Percentiles rank a stretch among this genome's conserved stretches.
Evolutionary conservation across 257 asterid genomes (phyloP).

Genomic region (Asclepias syriaca): DNA sequence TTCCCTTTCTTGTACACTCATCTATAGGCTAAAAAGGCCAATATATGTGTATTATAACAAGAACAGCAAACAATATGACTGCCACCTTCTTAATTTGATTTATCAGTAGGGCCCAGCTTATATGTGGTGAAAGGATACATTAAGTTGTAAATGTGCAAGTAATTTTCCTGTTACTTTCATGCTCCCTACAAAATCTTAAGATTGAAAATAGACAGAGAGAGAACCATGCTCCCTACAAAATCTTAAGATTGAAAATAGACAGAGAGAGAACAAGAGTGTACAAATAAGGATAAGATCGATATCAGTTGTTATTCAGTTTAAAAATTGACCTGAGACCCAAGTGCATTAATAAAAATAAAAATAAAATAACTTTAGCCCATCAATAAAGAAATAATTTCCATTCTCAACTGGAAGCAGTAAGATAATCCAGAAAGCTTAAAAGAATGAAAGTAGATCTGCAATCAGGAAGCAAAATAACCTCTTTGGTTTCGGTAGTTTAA

Average conservation of each 20-base stretch:
- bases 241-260: neutral
- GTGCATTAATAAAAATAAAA: neutral
- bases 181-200: neutral
- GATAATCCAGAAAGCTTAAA: neutral
- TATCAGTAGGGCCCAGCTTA: neutral
- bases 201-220: neutral
- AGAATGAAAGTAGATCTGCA: neutral
- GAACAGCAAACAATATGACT: neutral
- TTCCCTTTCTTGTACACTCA: neutral
- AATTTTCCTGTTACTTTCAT: neutral
- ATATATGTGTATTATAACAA: neutral
- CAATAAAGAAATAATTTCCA: neutral
- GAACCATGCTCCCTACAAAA: neutral
- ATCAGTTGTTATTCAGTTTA: neutral
- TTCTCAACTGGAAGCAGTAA: neutral
- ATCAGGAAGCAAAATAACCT: neutral
- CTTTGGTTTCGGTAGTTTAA: neutral
- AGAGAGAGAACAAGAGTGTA: neutral
- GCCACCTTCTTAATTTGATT: neutral
- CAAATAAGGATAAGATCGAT: neutral
- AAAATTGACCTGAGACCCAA: neutral
- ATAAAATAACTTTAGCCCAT: neutral
- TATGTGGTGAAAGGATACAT: neutral
- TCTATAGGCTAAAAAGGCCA: neutral
- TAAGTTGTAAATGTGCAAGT: neutral